These are phyloP conservation scores for Sugiyamaella qingdaonensis DNA, from an alignment of 805 yeast species.

Conservation along the genomic window DNA sequence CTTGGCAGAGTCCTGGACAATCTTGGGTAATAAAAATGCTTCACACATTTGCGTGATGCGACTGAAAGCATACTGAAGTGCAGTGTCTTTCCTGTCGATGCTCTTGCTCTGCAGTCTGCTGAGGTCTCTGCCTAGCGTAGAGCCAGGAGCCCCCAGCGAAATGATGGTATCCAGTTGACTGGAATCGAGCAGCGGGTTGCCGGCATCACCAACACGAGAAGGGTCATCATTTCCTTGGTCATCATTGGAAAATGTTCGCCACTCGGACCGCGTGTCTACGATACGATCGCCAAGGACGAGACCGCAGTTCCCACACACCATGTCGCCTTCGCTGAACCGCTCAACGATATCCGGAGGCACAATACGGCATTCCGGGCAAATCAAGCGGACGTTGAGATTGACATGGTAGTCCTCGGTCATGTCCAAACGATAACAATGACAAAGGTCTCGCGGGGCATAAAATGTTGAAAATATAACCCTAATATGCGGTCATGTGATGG, in stretches of 20 bases:
- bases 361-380: constrained; percentile 95
- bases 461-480: too few relatives aligned
- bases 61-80: constrained; percentile 81
- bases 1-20: constrained; percentile 96
- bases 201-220: constrained; percentile 98
- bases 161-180: constrained; percentile 91
- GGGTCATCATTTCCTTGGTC: constrained; percentile 99
- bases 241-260: constrained; percentile 98
- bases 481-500: too few relatives aligned
- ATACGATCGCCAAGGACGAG: constrained; percentile 85
- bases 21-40: constrained; percentile 88
- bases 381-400: constrained; percentile 76
- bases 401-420: constrained; percentile 22
- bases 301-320: constrained; percentile 97
- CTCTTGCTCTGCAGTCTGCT: constrained; percentile 85
- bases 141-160: constrained; percentile 79
- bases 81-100: constrained; percentile 81
- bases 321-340: constrained; percentile 94
- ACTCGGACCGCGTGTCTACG: constrained; percentile 93
- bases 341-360: constrained; percentile 95
- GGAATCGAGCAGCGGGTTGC: constrained; percentile 85
- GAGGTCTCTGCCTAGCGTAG: constrained; percentile 82
- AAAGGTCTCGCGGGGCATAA: not conserved
- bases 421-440: not conserved
- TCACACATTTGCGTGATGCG: constrained; percentile 95